Percentiles rank a stretch among this genome's conserved stretches.
Evolutionary conservation across 2,329 filamentous ascomycete genomes (phyloP).

Genomic region (Trichophyton benhamiae): DNA sequence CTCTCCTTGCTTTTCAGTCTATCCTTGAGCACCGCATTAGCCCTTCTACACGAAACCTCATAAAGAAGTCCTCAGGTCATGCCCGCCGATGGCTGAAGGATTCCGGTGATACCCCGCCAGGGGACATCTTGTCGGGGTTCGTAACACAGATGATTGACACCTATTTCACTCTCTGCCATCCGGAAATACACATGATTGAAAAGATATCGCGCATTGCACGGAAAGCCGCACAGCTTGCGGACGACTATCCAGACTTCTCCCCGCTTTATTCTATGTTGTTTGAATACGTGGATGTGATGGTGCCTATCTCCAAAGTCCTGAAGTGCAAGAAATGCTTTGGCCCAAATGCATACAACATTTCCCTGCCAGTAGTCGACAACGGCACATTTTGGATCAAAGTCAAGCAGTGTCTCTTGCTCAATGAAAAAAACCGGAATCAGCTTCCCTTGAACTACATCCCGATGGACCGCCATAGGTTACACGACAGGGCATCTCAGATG

Average conservation of each 20-base stretch:
- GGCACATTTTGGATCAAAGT: not conserved
- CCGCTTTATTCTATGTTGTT: not conserved
- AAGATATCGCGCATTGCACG: not conserved
- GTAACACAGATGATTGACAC: not conserved
- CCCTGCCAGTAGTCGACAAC: not conserved
- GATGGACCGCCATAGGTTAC: not conserved
- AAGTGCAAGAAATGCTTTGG: constrained; percentile 8
- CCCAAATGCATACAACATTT: not conserved
- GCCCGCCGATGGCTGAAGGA: not conserved
- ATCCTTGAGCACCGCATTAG: not conserved
- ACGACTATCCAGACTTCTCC: not conserved
- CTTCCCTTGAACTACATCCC: not conserved
- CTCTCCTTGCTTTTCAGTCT: not conserved
- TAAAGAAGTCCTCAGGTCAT: not conserved
- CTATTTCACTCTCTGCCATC: not conserved
- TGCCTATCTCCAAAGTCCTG: constrained; percentile 3
- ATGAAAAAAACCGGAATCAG: not conserved
- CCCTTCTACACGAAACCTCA: not conserved
- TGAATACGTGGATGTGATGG: constrained; percentile 10
- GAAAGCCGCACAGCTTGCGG: not conserved
- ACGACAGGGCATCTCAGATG: not conserved
- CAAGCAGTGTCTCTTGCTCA: not conserved
- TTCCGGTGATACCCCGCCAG: not conserved
- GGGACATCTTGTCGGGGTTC: not conserved
- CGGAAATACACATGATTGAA: not conserved